These are phyloP conservation scores for Pseudogymnoascus sp. DNA, from an alignment of 2,329 filamentous ascomycete species.

Conservation along the genomic window DNA sequence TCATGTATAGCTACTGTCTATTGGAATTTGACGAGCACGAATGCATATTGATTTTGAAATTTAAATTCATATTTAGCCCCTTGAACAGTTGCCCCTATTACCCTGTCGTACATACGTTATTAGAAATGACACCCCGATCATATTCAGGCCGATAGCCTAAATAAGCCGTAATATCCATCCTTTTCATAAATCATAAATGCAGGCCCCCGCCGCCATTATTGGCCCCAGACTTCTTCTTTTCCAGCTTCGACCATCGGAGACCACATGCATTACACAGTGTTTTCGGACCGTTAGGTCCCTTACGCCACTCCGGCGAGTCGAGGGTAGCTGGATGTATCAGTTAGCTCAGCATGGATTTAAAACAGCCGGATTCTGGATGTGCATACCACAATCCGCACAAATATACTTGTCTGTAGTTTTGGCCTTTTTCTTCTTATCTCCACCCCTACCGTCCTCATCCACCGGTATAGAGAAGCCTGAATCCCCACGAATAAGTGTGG, in stretches of 20 bases:
- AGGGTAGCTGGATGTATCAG: constrained; percentile 50
- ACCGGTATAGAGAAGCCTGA: constrained; percentile 75
- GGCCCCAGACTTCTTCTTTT: constrained; percentile 53
- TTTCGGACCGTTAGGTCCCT: constrained; percentile 85
- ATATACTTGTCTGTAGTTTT: constrained; percentile 84
- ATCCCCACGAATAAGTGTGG: constrained; percentile 74
- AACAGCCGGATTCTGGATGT: not conserved
- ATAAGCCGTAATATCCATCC: not conserved
- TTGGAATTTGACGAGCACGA: not conserved
- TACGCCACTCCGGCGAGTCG: constrained; percentile 92
- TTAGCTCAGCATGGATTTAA: constrained; percentile 1
- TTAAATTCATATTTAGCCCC: not conserved
- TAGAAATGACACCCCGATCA: not conserved
- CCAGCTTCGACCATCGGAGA: constrained; percentile 65
- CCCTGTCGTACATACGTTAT: not conserved
- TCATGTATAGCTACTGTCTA: constrained; percentile 5
- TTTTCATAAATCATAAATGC: not conserved
- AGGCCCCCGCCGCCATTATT: not conserved
- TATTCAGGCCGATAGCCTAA: not conserved
- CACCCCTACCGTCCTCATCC: constrained; percentile 63
- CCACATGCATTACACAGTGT: constrained; percentile 95
- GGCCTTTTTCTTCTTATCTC: constrained; percentile 76
- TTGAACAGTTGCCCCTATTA: not conserved
- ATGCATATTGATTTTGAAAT: not conserved
- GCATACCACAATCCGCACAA: constrained; percentile 80